Evolutionary conservation across 495 filamentous ascomycete genomes (phyloP).

Genomic region (Lasiosphaeria hispida): DNA sequence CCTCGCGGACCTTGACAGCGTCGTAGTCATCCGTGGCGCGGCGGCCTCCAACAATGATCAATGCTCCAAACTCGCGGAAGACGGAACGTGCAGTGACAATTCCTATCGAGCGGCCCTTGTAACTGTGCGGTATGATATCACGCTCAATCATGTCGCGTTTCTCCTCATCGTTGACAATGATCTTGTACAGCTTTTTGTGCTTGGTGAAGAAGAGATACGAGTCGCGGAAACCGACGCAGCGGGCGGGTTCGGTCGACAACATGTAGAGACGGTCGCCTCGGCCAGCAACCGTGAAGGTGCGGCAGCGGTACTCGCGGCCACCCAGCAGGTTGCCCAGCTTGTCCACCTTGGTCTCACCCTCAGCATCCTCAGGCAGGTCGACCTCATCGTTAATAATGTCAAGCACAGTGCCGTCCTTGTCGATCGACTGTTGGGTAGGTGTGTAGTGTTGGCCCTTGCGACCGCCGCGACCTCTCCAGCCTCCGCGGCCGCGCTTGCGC

Average conservation of each 20-base stretch:
- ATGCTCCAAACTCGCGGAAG: constrained; percentile 92
- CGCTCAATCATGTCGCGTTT: constrained; percentile 93
- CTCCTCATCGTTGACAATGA: constrained; percentile 88
- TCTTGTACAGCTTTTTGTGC: constrained; percentile 90
- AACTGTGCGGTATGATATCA: constrained; percentile 91
- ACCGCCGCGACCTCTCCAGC: constrained; percentile 64
- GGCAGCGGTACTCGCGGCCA: constrained; percentile 87
- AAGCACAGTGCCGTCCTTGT: constrained; percentile 92
- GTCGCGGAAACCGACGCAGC: constrained; percentile 95
- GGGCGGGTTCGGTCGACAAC: constrained; percentile 93
- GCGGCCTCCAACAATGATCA: constrained; percentile 87
- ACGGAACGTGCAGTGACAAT: constrained; percentile 96
- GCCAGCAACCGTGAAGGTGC: constrained; percentile 84
- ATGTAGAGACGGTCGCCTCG: constrained; percentile 90
- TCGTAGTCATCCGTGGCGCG: constrained; percentile 89
- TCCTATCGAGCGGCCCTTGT: constrained; percentile 96
- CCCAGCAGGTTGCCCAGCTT: constrained; percentile 76
- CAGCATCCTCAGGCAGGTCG: constrained; percentile 77
- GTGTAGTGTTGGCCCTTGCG: constrained; percentile 74
- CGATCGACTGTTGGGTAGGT: constrained; percentile 69
- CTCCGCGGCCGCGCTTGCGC: constrained; percentile 66
- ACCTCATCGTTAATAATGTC: constrained; percentile 92
- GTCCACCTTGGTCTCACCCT: constrained; percentile 91
- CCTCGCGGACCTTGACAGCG: constrained; percentile 68
- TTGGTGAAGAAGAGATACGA: constrained; percentile 98